Percentiles rank a stretch among this genome's conserved stretches.
Evolutionary conservation across 306 rosid genomes (phyloP).

Genomic region (Trifolium fragiferum): DNA sequence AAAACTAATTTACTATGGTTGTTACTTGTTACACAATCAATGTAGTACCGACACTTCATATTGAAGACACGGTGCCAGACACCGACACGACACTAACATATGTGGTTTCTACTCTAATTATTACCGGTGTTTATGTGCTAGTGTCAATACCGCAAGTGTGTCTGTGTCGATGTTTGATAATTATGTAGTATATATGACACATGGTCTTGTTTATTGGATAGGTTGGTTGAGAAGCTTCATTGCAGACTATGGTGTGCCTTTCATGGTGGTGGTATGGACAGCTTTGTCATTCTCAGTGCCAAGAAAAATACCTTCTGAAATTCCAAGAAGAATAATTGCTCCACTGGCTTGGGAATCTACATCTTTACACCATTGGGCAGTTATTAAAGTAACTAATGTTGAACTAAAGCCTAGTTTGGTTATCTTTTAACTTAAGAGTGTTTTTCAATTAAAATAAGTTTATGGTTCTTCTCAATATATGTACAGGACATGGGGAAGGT

Average conservation of each 20-base stretch:
- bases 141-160: too few relatives aligned
- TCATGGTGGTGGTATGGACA: slow-evolving; percentile 77
- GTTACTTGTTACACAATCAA: too few relatives aligned
- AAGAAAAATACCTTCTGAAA: slow-evolving; percentile 62
- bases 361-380: slow-evolving; percentile 79
- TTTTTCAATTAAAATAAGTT: too few relatives aligned
- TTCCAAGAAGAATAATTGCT: slow-evolving; percentile 76
- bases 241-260: slow-evolving; percentile 82
- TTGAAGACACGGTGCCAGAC: not conserved
- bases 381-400: slow-evolving; percentile 56
- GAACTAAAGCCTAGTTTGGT: not conserved
- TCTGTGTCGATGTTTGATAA: not conserved
- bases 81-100: too few relatives aligned
- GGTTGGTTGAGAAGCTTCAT: slow-evolving; percentile 69
- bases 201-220: slow-evolving; percentile 28
- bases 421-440: too few relatives aligned
- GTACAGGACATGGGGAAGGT: slow-evolving; percentile 81
- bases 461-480: too few relatives aligned
- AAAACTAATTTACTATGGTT: too few relatives aligned
- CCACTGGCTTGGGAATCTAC: slow-evolving; percentile 84
- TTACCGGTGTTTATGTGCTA: too few relatives aligned
- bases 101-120: too few relatives aligned
- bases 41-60: not conserved
- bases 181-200: not conserved
- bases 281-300: slow-evolving; percentile 64